Conservation (phyloP, 163 green algal species). For the Trebouxiophyceae sp. region DNA sequence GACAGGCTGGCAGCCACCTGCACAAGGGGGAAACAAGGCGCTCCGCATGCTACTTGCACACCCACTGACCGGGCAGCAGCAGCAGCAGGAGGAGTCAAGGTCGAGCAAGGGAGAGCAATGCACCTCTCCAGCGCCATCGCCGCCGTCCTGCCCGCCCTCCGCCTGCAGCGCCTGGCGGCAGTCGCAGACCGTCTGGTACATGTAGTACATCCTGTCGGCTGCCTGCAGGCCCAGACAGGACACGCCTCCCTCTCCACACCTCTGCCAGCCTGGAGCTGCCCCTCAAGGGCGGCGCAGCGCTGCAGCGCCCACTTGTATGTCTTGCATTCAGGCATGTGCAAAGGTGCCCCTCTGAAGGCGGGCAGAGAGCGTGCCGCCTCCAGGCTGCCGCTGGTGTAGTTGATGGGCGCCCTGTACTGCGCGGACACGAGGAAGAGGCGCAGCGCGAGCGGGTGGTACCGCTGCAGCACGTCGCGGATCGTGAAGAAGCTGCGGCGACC, state of each 20-base stretch:
- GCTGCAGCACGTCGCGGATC: constrained; percentile 74
- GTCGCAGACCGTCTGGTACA: constrained; percentile 66
- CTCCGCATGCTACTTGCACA: no score
- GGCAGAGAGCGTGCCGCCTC: constrained; percentile 52
- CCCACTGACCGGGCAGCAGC: no score
- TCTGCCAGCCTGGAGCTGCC: neutral
- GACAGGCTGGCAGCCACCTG: no score
- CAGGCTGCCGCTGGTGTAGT: constrained; percentile 75
- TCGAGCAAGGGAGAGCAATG: no score
- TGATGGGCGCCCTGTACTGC: constrained; percentile 89
- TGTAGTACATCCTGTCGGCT: constrained; percentile 80
- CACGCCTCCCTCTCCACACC: no score
- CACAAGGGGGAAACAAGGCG: no score
- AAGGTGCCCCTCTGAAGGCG: no score
- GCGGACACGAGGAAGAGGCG: constrained; percentile 88
- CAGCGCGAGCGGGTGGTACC: constrained; percentile 80
- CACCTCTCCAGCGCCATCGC: no score
- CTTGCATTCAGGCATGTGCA: no score
- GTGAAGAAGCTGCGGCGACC: constrained; percentile 94
- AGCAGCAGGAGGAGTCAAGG: no score
- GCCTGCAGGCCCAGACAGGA: constrained; percentile 47
- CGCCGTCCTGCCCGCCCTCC: neutral
- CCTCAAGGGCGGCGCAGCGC: neutral
- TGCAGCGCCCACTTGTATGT: no score
- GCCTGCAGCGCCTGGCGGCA: constrained; percentile 14